Conservation (phyloP, 108 stramenopile genomes). For the Ochromonas danica region DNA sequence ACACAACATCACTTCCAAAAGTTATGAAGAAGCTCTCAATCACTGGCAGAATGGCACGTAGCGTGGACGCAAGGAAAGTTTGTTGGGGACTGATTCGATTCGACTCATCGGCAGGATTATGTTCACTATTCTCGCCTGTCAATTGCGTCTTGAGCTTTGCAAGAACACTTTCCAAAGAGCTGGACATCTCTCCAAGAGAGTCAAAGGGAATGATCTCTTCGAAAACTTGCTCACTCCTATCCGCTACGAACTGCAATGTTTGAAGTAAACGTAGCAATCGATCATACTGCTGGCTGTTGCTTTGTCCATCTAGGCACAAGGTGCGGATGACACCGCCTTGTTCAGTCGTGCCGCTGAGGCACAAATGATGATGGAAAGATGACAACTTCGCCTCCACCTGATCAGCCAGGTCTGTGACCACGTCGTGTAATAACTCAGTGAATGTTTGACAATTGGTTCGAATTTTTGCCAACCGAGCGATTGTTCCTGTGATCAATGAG, state of each 20-base stretch:
- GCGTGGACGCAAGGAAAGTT: conserved; percentile 75
- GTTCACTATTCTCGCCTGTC: conserved; percentile 36
- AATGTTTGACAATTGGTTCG: neutral
- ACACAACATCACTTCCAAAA: no score
- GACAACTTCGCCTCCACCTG: neutral
- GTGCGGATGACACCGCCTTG: no score
- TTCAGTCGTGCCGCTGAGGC: no score
- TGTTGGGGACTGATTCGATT: conserved; percentile 64
- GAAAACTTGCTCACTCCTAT: neutral
- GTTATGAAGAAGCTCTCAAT: conserved; percentile 91
- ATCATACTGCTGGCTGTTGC: no score
- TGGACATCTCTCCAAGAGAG: neutral
- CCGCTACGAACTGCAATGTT: conserved; percentile 32
- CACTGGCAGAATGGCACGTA: conserved; percentile 82
- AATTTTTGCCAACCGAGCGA: conserved; percentile 2
- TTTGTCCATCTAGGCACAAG: no score
- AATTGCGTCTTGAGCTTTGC: neutral
- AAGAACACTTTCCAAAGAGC: conserved; percentile 37
- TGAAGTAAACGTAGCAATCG: conserved; percentile 4
- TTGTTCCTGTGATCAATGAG: neutral
- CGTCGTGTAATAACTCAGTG: conserved; percentile 1
- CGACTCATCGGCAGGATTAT: conserved; percentile 41
- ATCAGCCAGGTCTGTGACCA: neutral
- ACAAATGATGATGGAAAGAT: conserved; percentile 2
- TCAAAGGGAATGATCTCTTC: conserved; percentile 9